Evolutionary conservation across 257 asterid species (phyloP).

Genomic region (Knoxia roxburghii): DNA sequence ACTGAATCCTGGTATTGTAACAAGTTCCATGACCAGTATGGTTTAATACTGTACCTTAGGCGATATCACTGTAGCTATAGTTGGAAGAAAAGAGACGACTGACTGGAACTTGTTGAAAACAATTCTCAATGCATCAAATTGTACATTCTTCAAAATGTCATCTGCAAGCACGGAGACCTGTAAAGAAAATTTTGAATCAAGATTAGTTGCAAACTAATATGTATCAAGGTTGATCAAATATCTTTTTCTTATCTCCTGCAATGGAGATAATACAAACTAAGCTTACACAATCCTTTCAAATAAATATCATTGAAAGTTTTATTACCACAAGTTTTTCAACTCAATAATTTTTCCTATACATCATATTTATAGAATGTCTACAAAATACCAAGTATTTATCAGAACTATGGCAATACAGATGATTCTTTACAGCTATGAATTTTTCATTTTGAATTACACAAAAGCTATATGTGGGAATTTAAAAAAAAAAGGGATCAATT

Average conservation of each 20-base stretch:
- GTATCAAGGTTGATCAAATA: not conserved
- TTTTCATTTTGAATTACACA: not conserved
- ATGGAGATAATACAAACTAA: not conserved
- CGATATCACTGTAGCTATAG: conserved; percentile 74
- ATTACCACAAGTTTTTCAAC: not conserved
- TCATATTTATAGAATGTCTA: not conserved
- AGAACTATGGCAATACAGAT: too few species aligned
- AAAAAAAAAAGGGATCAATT: not conserved
- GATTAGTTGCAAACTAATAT: not conserved
- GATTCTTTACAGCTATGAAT: too few species aligned
- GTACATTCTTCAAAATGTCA: conserved; percentile 89
- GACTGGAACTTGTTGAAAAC: conserved; percentile 93
- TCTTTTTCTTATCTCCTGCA: not conserved
- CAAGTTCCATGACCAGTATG: not conserved
- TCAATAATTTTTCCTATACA: not conserved
- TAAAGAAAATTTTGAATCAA: conserved; percentile 6
- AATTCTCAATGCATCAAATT: conserved; percentile 78
- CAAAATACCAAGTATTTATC: not conserved
- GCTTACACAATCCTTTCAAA: not conserved
- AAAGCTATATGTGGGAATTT: not conserved
- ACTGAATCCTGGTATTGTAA: conserved; percentile 15
- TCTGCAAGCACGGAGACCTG: conserved; percentile 97
- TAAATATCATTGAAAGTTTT: not conserved
- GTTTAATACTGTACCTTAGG: conserved; percentile 64
- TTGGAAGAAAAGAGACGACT: conserved; percentile 68